Conservation (phyloP, 257 asterid genomes). For the Parsonsia alboflavescens region DNA sequence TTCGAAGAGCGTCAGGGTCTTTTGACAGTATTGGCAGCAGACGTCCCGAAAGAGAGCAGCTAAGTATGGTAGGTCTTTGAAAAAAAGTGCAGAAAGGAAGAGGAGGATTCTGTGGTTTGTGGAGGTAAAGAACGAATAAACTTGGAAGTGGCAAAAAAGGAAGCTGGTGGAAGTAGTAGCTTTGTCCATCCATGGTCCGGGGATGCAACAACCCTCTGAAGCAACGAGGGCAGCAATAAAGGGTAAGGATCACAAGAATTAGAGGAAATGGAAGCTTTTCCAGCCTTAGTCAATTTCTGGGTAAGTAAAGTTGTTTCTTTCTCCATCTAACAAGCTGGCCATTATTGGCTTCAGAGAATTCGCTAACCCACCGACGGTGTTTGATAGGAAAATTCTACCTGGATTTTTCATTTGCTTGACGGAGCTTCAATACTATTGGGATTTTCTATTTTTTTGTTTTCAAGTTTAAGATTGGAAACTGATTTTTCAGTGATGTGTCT, state of each 20-base stretch:
- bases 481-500: no score
- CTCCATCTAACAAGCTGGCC: no score
- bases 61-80: slow-evolving; percentile 23
- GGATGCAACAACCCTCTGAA: slow-evolving; percentile 10
- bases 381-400: no score
- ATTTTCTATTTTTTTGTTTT: no score
- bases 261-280: slow-evolving; percentile 56
- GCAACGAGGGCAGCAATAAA: slow-evolving; percentile 13
- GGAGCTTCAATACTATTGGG: no score
- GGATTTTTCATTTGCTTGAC: no score
- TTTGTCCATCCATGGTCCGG: slow-evolving; percentile 39
- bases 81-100: slow-evolving; percentile 20
- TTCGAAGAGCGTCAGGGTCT: slow-evolving; percentile 31
- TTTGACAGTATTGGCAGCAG: slow-evolving; percentile 29
- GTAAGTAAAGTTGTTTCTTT: slow-evolving; percentile 25
- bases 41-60: slow-evolving; percentile 25
- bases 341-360: no score
- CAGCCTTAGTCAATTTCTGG: slow-evolving; percentile 41
- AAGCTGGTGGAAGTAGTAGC: slow-evolving; percentile 31
- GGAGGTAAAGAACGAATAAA: slow-evolving; percentile 28
- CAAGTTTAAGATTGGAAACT: no score
- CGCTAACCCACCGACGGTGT: no score
- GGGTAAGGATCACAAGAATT: slow-evolving; percentile 24
- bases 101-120: slow-evolving; percentile 20
- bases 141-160: slow-evolving; percentile 18